Conservation (phyloP, 169 alveolate species). For the Plasmodium billcollinsi region DNA sequence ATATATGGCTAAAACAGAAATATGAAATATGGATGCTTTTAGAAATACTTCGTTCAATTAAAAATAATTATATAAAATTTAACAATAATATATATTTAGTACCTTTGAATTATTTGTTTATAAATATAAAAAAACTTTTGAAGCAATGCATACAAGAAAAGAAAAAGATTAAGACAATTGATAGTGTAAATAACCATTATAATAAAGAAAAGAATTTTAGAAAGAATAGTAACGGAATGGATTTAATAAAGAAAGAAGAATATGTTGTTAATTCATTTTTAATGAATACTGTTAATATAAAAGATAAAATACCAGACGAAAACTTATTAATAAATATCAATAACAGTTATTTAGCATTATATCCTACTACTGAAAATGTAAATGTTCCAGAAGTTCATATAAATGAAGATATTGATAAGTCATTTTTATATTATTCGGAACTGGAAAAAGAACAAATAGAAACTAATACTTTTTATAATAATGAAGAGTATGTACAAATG, state of each 20-base stretch:
- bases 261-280: constrained; percentile 6
- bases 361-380: constrained; percentile 57
- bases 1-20: constrained; percentile 60
- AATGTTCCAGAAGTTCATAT: constrained; percentile 34
- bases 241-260: constrained; percentile 38
- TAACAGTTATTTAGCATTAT: constrained; percentile 47
- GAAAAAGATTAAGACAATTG: not conserved
- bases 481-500: not conserved
- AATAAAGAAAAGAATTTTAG: constrained; percentile 15
- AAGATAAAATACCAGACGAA: constrained; percentile 35
- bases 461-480: constrained; percentile 9
- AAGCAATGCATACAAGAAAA: constrained; percentile 33
- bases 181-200: constrained; percentile 13
- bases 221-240: constrained; percentile 20
- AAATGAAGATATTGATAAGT: constrained; percentile 29
- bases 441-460: constrained; percentile 17
- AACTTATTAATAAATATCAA: constrained; percentile 61
- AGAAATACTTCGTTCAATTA: constrained; percentile 70
- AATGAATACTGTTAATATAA: constrained; percentile 16
- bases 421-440: constrained; percentile 16
- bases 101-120: constrained; percentile 70
- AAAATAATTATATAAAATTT: constrained; percentile 47
- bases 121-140: constrained; percentile 64
- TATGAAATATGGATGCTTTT: constrained; percentile 72
- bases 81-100: constrained; percentile 70